Conservation (phyloP, 1,284 basidiomycete species). For the Exobasidium cylindrosporum region DNA sequence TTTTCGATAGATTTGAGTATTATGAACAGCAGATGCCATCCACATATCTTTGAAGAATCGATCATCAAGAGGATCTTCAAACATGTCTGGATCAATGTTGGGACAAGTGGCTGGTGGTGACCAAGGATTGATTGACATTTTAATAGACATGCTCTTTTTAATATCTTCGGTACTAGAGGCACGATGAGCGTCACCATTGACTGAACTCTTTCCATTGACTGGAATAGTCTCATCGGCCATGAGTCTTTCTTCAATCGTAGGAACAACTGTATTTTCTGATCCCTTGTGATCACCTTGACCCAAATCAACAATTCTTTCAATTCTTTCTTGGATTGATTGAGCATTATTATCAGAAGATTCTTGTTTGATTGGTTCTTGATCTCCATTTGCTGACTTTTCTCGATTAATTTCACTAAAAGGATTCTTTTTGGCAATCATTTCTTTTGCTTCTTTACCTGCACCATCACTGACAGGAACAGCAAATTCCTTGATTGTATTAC, state of each 20-base stretch:
- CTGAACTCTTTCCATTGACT: not conserved
- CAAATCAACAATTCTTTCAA: conserved; percentile 20
- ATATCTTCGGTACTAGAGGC: conserved; percentile 5
- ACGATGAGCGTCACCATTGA: not conserved
- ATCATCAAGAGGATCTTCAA: conserved; percentile 40
- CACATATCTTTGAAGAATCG: conserved; percentile 47
- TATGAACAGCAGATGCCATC: conserved; percentile 46
- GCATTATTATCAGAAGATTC: conserved; percentile 27
- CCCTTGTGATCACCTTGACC: conserved; percentile 14
- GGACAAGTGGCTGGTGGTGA: conserved; percentile 26
- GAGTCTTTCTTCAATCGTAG: conserved; percentile 33
- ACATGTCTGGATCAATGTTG: conserved; percentile 34
- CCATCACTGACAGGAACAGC: not conserved
- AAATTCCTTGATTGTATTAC: conserved; percentile 14
- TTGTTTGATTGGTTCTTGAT: not conserved
- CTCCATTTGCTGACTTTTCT: not conserved
- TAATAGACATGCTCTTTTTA: conserved; percentile 22
- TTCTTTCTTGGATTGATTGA: conserved; percentile 21
- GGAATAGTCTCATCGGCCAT: conserved; percentile 9
- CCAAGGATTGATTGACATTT: conserved; percentile 37
- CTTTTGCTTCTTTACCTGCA: conserved; percentile 1
- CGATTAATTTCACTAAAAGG: not conserved
- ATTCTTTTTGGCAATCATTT: not conserved
- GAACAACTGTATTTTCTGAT: conserved; percentile 30
- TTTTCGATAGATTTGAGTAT: conserved; percentile 50